Conservation (phyloP, 208 protist genomes). For the Phytomonas sp. region DNA sequence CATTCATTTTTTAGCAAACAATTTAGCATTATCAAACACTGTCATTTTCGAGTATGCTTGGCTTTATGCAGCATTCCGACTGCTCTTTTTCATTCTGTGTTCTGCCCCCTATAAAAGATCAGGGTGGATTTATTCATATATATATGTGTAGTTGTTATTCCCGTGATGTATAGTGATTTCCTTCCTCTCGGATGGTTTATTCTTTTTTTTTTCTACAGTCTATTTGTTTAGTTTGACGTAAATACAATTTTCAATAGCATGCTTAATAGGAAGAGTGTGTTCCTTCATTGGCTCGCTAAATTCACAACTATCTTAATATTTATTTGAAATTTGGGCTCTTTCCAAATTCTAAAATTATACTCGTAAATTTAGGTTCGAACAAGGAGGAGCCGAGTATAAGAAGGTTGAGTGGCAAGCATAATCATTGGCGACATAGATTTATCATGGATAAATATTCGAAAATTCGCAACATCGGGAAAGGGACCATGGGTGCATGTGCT, state of each 20-base stretch:
- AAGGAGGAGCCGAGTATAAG: neutral
- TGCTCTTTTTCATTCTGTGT: neutral
- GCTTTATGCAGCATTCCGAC: neutral
- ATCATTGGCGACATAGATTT: neutral
- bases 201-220: conserved; percentile 14
- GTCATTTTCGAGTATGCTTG: neutral
- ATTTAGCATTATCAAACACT: neutral
- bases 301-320: conserved; percentile 11
- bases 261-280: neutral
- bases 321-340: neutral
- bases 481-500: conserved; percentile 91
- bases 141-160: neutral
- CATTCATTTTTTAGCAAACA: neutral
- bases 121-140: neutral
- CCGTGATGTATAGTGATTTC: neutral
- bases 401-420: conserved; percentile 1
- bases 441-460: conserved; percentile 90
- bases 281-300: neutral
- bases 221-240: neutral
- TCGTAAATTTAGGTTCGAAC: neutral
- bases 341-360: neutral
- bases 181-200: conserved; percentile 17
- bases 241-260: neutral
- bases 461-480: conserved; percentile 88
- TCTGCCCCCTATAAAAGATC: neutral